A percentile compares a stretch with the other conserved stretches of the same genome.
These are phyloP conservation scores for Saccharomyces hybrid DNA, from an alignment of 1,139 yeast genomes.

Conservation along the genomic window DNA sequence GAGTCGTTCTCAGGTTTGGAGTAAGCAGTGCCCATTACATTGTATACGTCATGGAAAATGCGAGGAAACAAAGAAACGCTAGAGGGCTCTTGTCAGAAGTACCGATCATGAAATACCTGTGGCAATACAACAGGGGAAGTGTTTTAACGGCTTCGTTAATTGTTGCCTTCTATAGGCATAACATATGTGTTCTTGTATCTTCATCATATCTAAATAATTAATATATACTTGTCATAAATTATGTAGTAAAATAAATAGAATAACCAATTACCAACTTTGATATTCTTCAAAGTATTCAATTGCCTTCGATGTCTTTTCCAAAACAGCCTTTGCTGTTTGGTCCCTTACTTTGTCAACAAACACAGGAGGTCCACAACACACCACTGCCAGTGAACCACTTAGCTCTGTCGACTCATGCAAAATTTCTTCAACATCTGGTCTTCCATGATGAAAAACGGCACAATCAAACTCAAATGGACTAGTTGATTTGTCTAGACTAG, in stretches of 20 bases:
- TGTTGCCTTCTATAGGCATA: no score
- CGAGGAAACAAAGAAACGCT: no score
- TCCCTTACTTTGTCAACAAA: conserved; percentile 47
- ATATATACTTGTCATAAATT: no score
- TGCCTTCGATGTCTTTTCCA: conserved; percentile 9
- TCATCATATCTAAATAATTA: no score
- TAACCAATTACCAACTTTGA: conserved; percentile 19
- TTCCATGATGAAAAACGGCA: conserved; percentile 33
- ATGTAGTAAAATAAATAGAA: background rate
- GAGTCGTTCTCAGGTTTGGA: no score
- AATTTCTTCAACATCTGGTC: conserved; percentile 40
- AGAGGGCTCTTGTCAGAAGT: no score
- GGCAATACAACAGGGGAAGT: no score
- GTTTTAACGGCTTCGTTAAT: no score
- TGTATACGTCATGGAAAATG: no score
- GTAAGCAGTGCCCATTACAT: no score
- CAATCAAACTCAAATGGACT: background rate
- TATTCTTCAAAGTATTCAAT: conserved; percentile 25
- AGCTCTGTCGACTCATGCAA: conserved; percentile 35
- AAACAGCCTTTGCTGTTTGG: conserved; percentile 29
- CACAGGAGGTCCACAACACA: conserved; percentile 46
- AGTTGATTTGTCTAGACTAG: background rate
- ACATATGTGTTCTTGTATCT: no score
- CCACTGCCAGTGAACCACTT: conserved; percentile 36
- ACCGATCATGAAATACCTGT: no score